These are phyloP conservation scores for Penicillium malachiteum DNA, from an alignment of 495 filamentous ascomycete species.

Conservation along the genomic window DNA sequence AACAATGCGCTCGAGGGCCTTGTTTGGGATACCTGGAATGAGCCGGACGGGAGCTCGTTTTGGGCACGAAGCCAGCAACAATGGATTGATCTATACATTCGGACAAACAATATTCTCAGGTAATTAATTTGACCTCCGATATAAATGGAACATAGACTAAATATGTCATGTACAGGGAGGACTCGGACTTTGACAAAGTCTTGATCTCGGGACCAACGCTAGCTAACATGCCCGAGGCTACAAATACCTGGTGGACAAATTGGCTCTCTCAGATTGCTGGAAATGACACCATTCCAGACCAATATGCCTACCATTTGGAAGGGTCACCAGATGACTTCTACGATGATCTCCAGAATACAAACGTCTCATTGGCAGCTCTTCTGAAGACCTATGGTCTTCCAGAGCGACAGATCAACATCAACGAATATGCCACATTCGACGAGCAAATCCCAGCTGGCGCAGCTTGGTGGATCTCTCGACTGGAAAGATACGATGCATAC, in stretches of 20 bases:
- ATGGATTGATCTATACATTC: conserved; percentile 30
- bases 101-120: conserved; percentile 28
- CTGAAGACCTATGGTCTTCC: conserved; percentile 31
- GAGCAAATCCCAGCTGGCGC: conserved; percentile 39
- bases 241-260: conserved; percentile 32
- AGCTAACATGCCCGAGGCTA: conserved; percentile 8
- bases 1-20: conserved; percentile 31
- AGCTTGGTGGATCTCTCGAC: conserved; percentile 39
- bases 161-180: not conserved
- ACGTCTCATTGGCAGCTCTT: conserved; percentile 19
- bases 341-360: conserved; percentile 29
- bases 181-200: not conserved
- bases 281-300: conserved; percentile 33
- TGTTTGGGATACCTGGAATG: conserved; percentile 45
- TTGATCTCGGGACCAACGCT: not conserved
- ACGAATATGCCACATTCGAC: conserved; percentile 38
- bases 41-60: conserved; percentile 37
- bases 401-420: conserved; percentile 36
- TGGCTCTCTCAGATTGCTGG: conserved; percentile 24
- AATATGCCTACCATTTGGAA: conserved; percentile 37
- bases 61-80: conserved; percentile 33
- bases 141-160: too few relatives aligned
- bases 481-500: conserved; percentile 37
- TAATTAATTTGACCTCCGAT: conserved; percentile 1
- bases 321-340: conserved; percentile 9